Evolutionary conservation across 139 green algal genomes (phyloP).

Genomic region (Eudorina sp.): DNA sequence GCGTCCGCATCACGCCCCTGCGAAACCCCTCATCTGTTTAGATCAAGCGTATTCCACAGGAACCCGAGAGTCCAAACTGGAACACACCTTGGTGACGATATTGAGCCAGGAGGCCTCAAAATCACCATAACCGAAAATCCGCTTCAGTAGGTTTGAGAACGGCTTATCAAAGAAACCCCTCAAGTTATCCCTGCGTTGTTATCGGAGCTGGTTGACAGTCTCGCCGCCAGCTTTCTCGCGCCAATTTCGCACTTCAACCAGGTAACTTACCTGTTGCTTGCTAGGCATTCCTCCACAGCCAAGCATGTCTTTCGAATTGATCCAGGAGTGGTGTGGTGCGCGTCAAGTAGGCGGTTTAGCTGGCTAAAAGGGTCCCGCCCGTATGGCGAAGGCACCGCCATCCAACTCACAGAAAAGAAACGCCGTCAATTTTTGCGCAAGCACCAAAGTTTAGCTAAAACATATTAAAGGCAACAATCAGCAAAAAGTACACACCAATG

Average conservation of each 20-base stretch:
- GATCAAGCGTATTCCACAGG: not conserved
- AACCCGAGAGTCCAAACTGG: too few relatives aligned
- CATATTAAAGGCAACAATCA: too few relatives aligned
- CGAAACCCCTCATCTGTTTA: not conserved
- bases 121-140: slow-evolving; percentile 87
- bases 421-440: too few relatives aligned
- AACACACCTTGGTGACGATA: slow-evolving; percentile 67
- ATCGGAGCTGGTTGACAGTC: too few relatives aligned
- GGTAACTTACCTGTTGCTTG: slow-evolving; percentile 67
- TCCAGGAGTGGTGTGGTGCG: slow-evolving; percentile 47
- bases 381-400: slow-evolving; percentile 9
- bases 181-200: slow-evolving; percentile 89
- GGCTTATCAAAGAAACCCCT: slow-evolving; percentile 88
- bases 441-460: too few relatives aligned
- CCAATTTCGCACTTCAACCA: not conserved
- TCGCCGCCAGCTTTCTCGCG: not conserved
- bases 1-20: slow-evolving; percentile 71
- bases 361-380: slow-evolving; percentile 39
- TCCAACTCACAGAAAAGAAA: too few relatives aligned
- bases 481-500: too few relatives aligned
- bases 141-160: slow-evolving; percentile 81
- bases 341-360: slow-evolving; percentile 53
- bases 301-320: slow-evolving; percentile 67
- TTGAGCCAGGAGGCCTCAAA: slow-evolving; percentile 80
- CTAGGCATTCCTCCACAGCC: slow-evolving; percentile 78